Evolutionary conservation across 2,329 filamentous ascomycete genomes (phyloP), one percentile per base, ranked within the genome.

Genomic region (Hypoxylon sp.): DNA sequence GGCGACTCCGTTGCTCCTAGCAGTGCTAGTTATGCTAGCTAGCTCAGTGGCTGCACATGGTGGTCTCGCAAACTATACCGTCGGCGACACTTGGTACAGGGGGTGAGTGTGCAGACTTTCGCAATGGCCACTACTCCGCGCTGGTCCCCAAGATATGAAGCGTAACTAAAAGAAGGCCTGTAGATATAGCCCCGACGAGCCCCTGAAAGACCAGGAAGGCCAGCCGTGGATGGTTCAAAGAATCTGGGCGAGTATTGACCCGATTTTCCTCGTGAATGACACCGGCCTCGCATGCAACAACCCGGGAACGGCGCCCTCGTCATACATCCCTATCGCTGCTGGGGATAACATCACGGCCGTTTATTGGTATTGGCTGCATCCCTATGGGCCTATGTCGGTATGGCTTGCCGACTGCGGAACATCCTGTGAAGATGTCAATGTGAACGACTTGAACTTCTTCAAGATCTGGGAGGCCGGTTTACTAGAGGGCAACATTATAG

Each of bases 301-400:
- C 14, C 81, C 81, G 0, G 81, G 76, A 44, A 75, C 74, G 1
- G 70, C 80, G 2, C 75, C 80, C 14, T 73, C 78, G 10, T 76
- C 78, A 0, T 80, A 80, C 71, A 82, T 82, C 53, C 79, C 80
- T 27, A 76, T 82, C 57, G 54, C 55, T 1, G 79, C 80, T 1
- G 81, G 81, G 22, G 75, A 79, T 11, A 77, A 76, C 64, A 73
- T 82, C 59, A 81, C 79, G 0, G 80, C 79, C 20, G 77, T 82
- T 3, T 82, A 82, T 72, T 81, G 79, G 79, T 81, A 79, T 73
- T 82, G 81, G 81, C 75, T 82, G 11, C 80, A 82, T 64, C 79
- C 80, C 10, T 77, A 81, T 5, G 81, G 81, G 0, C 81, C 81
- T 6, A 82, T 82, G 81, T 77, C 76, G 3, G 78, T 76, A 2